These are phyloP conservation scores for Zarea fungicola DNA, from an alignment of 2,329 filamentous ascomycete species.

Conservation along the genomic window DNA sequence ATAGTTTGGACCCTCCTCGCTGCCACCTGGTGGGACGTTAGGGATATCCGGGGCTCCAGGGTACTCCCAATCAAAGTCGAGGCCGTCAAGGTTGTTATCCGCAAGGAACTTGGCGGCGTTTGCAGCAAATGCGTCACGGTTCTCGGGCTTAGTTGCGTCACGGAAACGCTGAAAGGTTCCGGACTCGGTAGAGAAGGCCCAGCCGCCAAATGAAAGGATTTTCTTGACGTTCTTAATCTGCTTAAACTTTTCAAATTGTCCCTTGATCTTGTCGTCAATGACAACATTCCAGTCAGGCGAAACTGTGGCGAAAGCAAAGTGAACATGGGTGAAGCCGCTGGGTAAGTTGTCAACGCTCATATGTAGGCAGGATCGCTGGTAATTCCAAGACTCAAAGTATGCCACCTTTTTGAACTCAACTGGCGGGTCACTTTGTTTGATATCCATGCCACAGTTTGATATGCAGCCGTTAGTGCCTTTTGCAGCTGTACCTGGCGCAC, in stretches of 20 bases:
- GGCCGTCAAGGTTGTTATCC: conserved; percentile 31
- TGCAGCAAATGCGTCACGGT: conserved; percentile 27
- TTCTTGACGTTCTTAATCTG: conserved; percentile 17
- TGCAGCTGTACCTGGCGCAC: conserved; percentile 31
- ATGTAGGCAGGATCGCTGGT: conserved; percentile 25
- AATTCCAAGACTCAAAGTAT: conserved; percentile 31
- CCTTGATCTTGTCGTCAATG: conserved; percentile 15
- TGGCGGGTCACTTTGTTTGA: conserved; percentile 16
- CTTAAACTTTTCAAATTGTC: conserved; percentile 20
- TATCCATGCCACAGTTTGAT: conserved; percentile 24
- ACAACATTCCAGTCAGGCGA: conserved; percentile 17
- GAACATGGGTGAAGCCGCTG: conserved; percentile 26
- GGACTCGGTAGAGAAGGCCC: conserved; percentile 19
- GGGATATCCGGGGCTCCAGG: no score
- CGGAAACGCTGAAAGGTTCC: conserved; percentile 18
- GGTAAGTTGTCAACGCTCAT: conserved; percentile 16
- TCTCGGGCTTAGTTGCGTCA: conserved; percentile 18
- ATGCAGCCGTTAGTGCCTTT: conserved; percentile 24
- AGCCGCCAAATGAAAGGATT: conserved; percentile 26
- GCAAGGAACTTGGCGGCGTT: conserved; percentile 33
- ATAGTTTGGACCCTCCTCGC: no score
- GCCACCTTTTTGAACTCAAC: conserved; percentile 16
- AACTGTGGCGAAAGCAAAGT: conserved; percentile 32
- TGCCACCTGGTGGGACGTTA: no score
- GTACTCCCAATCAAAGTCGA: conserved; percentile 37